Conservation (phyloP, 1,139 yeast species). For the Arxiozyma telluris region DNA sequence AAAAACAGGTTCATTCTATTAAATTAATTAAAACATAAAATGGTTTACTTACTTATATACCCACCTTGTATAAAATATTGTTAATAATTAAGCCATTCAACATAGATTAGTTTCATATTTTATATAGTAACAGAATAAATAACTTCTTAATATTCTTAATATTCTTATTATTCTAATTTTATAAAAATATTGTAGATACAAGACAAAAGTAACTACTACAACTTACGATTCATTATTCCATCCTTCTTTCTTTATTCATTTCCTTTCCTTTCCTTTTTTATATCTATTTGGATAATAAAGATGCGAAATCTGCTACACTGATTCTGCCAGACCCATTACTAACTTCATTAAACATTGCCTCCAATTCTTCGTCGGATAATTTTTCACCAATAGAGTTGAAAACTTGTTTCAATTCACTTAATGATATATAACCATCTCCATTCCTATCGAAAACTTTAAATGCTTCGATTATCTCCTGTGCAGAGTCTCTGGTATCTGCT, state of each 20-base stretch:
- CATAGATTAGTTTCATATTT: no score
- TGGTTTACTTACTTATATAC: neutral
- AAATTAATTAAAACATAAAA: neutral
- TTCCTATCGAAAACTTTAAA: constrained; percentile 84
- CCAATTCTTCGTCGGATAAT: constrained; percentile 90
- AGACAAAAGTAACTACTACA: neutral
- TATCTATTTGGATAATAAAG: constrained; percentile 47
- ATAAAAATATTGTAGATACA: neutral
- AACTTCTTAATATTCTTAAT: no score
- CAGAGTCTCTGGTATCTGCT: constrained; percentile 90
- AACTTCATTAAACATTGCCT: constrained; percentile 93
- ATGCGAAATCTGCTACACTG: constrained; percentile 90
- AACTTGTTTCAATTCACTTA: constrained; percentile 93
- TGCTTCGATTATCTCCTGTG: constrained; percentile 95
- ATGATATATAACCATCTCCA: constrained; percentile 94
- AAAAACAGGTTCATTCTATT: neutral
- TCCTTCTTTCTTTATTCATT: neutral
- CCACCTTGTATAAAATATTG: neutral
- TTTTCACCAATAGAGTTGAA: constrained; percentile 96
- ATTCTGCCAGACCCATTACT: constrained; percentile 94
- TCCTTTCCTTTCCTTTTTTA: neutral
- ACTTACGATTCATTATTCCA: neutral
- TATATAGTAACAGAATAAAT: neutral
- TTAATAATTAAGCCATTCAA: no score
- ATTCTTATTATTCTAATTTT: no score